Evolutionary conservation across 495 filamentous ascomycete species (phyloP), one percentile per base, ranked within the genome.

Genomic region (Penicillium steckii): DNA sequence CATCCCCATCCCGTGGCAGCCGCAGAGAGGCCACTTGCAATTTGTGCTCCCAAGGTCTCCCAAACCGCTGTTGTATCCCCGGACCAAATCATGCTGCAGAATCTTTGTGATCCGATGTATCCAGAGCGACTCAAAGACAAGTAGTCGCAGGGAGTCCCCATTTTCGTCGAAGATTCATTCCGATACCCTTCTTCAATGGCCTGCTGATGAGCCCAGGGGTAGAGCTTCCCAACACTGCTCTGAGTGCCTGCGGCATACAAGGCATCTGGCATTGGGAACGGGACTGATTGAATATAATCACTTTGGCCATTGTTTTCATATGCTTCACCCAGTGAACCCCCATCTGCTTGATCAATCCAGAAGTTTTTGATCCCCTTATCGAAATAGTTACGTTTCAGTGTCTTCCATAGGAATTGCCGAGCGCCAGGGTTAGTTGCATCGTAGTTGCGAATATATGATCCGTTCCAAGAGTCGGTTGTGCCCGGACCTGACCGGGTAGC

Each of bases 331-430:
- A 68, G 62, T 1, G 65, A 37, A 0, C 64, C 66, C 19, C 64
- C 64, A 25, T 70, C 64, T 5, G 64, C 67, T 47, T 70, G 61
- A 35, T 70, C 67, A 43, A 70, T 64, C 67, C 67, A 70, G 51
- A 64, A 65, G 30, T 62, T 61, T 30, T 59, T 59, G 15, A 65
- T 62, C 8, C 62, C 62, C n/a, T 65, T 62, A 27, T 65, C 59
- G 25, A 45, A 65, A 29, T 65, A 65, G 33, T 65, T 60, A n/a
- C n/a, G 26, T 19, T 65, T 65, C 15, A 61, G 9, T 1, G 56
- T 65, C 3, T 60, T 41, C 62, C 62, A 65, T 10, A 65, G 12
- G 18, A 59, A 65, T 0, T 44, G 42, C 2, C 62, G 59, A 7
- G 62, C 59, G 1, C 33, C 24, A 3, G 62, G 59, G 32, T 70